These are phyloP conservation scores for Botrytis tulipae DNA, from an alignment of 2,329 filamentous ascomycete genomes.

Conservation along the genomic window DNA sequence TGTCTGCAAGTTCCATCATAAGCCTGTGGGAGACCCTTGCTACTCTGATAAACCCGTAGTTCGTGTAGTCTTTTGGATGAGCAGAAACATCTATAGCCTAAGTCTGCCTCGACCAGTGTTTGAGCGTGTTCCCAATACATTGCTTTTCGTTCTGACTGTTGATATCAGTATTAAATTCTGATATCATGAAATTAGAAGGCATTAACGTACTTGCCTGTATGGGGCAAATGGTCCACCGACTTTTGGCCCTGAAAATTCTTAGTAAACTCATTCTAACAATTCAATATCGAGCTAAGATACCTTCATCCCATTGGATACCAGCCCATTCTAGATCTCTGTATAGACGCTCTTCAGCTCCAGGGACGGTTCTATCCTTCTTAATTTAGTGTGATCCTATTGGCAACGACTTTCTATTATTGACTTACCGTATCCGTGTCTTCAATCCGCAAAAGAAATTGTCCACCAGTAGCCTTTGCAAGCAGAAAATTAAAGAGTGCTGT, in stretches of 20 bases:
- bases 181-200: slow-evolving; percentile 21
- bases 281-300: slow-evolving; percentile 40
- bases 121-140: slow-evolving; percentile 72
- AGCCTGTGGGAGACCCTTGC: slow-evolving; percentile 55
- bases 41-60: slow-evolving; percentile 62
- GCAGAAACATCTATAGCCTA: slow-evolving; percentile 95
- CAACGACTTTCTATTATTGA: slow-evolving; percentile 20
- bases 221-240: slow-evolving; percentile 79
- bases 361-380: slow-evolving; percentile 65
- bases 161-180: neutral
- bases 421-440: slow-evolving; percentile 93
- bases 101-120: slow-evolving; percentile 64
- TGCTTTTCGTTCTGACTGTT: slow-evolving; percentile 73
- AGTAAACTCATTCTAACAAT: neutral
- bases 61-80: slow-evolving; percentile 65
- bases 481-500: slow-evolving; percentile 97
- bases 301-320: slow-evolving; percentile 91
- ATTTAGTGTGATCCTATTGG: slow-evolving; percentile 23
- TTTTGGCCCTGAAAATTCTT: slow-evolving; percentile 61
- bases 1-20: slow-evolving; percentile 73
- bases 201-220: slow-evolving; percentile 68
- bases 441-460: slow-evolving; percentile 85
- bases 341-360: slow-evolving; percentile 74
- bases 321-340: slow-evolving; percentile 84
- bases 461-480: slow-evolving; percentile 80